Percentiles rank a stretch among this genome's conserved stretches.
These are phyloP conservation scores for Fusarium burgessii DNA, from an alignment of 2,329 filamentous ascomycete species.

Conservation along the genomic window DNA sequence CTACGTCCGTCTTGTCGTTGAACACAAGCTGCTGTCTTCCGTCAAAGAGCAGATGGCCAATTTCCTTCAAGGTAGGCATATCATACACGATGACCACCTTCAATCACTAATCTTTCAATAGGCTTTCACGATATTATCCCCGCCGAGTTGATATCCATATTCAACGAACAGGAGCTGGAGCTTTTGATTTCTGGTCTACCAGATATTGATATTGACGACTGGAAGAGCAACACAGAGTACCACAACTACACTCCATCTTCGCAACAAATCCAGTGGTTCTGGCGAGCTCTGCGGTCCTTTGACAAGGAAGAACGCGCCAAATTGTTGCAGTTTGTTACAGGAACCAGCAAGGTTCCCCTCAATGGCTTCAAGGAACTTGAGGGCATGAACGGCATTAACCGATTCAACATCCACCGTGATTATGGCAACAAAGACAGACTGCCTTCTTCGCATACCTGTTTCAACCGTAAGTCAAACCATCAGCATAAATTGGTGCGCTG, in stretches of 20 bases:
- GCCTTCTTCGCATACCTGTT: slow-evolving; percentile 97
- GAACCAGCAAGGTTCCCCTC: slow-evolving; percentile 96
- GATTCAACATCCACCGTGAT: slow-evolving; percentile 99
- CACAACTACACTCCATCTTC: slow-evolving; percentile 97
- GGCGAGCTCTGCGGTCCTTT: slow-evolving; percentile 95
- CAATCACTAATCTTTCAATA: slow-evolving; percentile 46
- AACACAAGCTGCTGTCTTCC: slow-evolving; percentile 91
- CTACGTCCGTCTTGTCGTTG: slow-evolving; percentile 93
- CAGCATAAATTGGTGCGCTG: slow-evolving; percentile 52
- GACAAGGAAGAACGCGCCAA: slow-evolving; percentile 99
- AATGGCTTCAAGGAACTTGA: slow-evolving; percentile 99
- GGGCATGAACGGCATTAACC: slow-evolving; percentile 98
- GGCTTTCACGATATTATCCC: slow-evolving; percentile 99
- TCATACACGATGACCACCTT: not conserved
- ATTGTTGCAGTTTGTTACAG: slow-evolving; percentile 96
- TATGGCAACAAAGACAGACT: slow-evolving; percentile 96
- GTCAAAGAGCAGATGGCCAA: slow-evolving; percentile 94
- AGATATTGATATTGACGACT: slow-evolving; percentile 98
- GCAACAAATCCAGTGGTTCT: slow-evolving; percentile 99
- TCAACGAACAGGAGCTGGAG: slow-evolving; percentile 98
- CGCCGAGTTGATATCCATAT: slow-evolving; percentile 92
- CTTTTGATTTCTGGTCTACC: slow-evolving; percentile 95
- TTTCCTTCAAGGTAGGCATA: slow-evolving; percentile 80
- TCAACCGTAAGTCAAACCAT: slow-evolving; percentile 85
- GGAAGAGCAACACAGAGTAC: slow-evolving; percentile 99